Percentiles rank a stretch among this genome's conserved stretches.
Conservation (phyloP, 495 filamentous ascomycete genomes). For the Penicillium pancosmium region DNA sequence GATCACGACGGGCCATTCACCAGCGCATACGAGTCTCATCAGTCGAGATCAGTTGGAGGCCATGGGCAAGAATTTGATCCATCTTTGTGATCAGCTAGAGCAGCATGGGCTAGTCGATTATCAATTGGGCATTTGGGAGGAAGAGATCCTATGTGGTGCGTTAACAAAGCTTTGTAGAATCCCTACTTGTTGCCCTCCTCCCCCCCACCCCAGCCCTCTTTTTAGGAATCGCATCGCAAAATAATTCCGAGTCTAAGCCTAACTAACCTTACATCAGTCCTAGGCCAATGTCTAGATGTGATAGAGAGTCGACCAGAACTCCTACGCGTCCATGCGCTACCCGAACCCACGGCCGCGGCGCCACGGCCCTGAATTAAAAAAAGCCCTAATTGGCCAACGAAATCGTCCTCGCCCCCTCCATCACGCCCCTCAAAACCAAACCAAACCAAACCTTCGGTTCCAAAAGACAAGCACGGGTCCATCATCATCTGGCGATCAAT, state of each 20-base stretch:
- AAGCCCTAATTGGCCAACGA: constrained; percentile 11
- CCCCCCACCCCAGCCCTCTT: no score
- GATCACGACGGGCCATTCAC: constrained; percentile 59
- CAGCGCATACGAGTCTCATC: constrained; percentile 67
- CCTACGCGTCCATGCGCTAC: constrained; percentile 24
- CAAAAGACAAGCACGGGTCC: neutral
- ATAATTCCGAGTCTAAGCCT: neutral
- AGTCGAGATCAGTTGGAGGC: constrained; percentile 68
- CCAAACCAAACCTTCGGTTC: constrained; percentile 1
- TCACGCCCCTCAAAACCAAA: neutral
- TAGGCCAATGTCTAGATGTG: constrained; percentile 68
- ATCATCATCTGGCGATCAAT: neutral
- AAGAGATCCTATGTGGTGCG: constrained; percentile 71
- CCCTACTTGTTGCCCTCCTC: no score
- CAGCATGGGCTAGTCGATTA: constrained; percentile 93
- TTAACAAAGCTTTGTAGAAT: no score
- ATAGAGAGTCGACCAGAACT: constrained; percentile 43
- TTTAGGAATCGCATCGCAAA: no score
- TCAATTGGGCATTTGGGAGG: constrained; percentile 95
- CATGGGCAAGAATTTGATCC: constrained; percentile 80
- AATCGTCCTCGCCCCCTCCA: neutral
- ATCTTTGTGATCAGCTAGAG: constrained; percentile 83
- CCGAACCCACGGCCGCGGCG: constrained; percentile 26
- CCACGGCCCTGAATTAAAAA: constrained; percentile 24
- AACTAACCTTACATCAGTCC: constrained; percentile 45